Evolutionary conservation across 1,284 basidiomycete species (phyloP).

Genomic region (Cryptococcus sp.): DNA sequence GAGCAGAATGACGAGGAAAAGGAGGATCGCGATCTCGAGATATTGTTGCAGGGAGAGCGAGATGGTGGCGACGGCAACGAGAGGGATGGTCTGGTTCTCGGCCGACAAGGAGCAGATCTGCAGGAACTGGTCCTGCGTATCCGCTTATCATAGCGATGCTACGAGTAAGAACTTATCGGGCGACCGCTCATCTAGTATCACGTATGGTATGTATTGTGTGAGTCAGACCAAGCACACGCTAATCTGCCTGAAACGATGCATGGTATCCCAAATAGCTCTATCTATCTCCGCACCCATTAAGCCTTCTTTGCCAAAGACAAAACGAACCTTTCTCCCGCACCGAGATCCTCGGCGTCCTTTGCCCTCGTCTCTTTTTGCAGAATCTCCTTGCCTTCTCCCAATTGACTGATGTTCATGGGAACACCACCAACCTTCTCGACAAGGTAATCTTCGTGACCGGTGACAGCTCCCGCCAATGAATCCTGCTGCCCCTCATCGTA

Average conservation of each 20-base stretch:
- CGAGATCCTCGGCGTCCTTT: constrained; percentile 93
- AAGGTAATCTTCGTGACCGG: constrained; percentile 65
- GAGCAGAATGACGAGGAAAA: neutral
- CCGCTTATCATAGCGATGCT: no score
- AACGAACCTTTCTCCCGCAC: constrained; percentile 65
- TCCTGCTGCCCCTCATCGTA: constrained; percentile 68
- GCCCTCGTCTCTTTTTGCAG: constrained; percentile 50
- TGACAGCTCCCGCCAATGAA: constrained; percentile 68
- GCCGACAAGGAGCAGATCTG: constrained; percentile 12
- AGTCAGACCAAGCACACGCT: no score
- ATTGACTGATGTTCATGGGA: constrained; percentile 60
- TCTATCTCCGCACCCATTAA: no score
- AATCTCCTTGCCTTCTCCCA: constrained; percentile 72
- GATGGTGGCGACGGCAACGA: constrained; percentile 8
- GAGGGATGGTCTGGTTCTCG: neutral
- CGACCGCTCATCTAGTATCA: no score
- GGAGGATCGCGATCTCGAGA: constrained; percentile 23
- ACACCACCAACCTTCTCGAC: constrained; percentile 69
- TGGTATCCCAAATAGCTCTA: no score
- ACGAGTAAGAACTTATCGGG: no score
- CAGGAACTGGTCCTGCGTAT: constrained; percentile 22
- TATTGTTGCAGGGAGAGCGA: constrained; percentile 22
- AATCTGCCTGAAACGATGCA: no score
- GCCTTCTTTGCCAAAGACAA: constrained; percentile 28
- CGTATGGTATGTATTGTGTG: no score